Evolutionary conservation across 164 flowering plant species (phyloP), one percentile per base, ranked within the genome.

Genomic region (Litsea cubeba): DNA sequence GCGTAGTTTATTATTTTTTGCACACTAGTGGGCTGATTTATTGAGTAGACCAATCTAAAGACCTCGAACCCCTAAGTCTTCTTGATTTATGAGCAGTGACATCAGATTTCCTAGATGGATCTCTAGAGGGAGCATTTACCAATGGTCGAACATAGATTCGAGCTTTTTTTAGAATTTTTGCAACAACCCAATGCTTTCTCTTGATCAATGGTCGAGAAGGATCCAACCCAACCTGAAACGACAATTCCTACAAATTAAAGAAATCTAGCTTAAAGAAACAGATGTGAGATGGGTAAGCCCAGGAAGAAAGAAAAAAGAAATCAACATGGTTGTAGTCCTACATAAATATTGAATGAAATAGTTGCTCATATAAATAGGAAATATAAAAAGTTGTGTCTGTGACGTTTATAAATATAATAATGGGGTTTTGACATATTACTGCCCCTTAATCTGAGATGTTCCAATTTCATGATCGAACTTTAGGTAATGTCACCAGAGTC

Each of bases 191-290:
- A n/a, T n/a, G n/a, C n/a, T n/a, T n/a, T n/a, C n/a, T n/a, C n/a
- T n/a, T n/a, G n/a, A n/a, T n/a, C 99, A 95, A 74, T 4, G 97
- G 98, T 77, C 97, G 83, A n/a, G 93, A 90, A 58, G 89, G 91
- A 79, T 95, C 92, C 82, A 95, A 80, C 75, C 82, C 82, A 77
- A 92, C 94, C 90, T 90, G 88, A 30, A 80, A 77, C 40, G 68
- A n/a, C 20, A 78, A 74, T 17, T 71, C 26, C 40, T 5, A 65
- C 6, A 65, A 65, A 17, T 65, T 65, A 30, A 65, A 65, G 28
- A 18, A 51, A 51, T 15, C 18, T 15, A 18, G 18, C 18, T 26
- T 11, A 18, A 18, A 4, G 18, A 12, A 51, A 51, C 58, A 51
- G 5, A 51, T 51, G 58, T 26, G 28, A 26, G 28, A 26, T 26